These are phyloP conservation scores for Albugo laibachii DNA, from an alignment of 352 stramenopile species.

Conservation along the genomic window DNA sequence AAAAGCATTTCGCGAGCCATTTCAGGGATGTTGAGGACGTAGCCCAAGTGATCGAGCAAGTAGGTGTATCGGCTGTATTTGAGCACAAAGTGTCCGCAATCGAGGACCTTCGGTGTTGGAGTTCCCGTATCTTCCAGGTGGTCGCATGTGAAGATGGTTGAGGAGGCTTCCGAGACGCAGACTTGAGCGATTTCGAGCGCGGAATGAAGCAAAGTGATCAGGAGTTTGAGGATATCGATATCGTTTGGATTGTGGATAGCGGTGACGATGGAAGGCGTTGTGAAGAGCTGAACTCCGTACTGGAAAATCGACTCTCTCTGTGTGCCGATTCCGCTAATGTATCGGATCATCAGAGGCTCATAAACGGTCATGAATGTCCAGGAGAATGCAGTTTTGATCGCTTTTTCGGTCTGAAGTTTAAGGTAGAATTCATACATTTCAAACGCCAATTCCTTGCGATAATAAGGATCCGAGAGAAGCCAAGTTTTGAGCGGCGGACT, in stretches of 20 bases:
- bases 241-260: too few species aligned
- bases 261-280: slow-evolving; percentile 74
- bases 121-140: background rate
- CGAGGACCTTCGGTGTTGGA: slow-evolving; percentile 4
- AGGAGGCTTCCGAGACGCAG: background rate
- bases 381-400: slow-evolving; percentile 89
- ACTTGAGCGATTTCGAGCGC: slow-evolving; percentile 49
- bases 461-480: slow-evolving; percentile 88
- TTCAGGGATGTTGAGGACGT: slow-evolving; percentile 85
- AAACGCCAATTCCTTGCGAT: slow-evolving; percentile 83
- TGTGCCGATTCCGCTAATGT: slow-evolving; percentile 81
- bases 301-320: slow-evolving; percentile 77
- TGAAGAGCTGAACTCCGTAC: slow-evolving; percentile 88
- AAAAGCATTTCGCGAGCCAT: slow-evolving; percentile 43
- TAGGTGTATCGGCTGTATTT: slow-evolving; percentile 87
- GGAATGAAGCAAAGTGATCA: slow-evolving; percentile 58
- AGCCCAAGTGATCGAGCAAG: slow-evolving; percentile 86
- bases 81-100: slow-evolving; percentile 80
- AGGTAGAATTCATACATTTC: slow-evolving; percentile 89
- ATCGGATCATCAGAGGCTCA: slow-evolving; percentile 70
- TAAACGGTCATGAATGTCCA: slow-evolving; percentile 74
- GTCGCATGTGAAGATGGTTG: background rate
- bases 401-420: slow-evolving; percentile 84
- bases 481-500: slow-evolving; percentile 64
- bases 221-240: slow-evolving; percentile 36